Evolutionary conservation across 345 rosid genomes (phyloP).

Genomic region (Jatropha curcas): DNA sequence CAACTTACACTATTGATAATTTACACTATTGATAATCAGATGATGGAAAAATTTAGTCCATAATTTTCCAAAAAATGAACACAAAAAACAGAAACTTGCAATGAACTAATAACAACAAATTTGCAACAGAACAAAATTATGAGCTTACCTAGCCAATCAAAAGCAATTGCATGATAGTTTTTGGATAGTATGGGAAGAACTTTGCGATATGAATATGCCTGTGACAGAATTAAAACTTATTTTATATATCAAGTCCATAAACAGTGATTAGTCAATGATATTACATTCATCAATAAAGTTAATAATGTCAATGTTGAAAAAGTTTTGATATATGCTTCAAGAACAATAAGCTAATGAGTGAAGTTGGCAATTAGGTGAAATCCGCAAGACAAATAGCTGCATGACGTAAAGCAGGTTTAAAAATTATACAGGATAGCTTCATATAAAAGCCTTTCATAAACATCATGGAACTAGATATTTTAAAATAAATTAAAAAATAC

Average conservation of each 20-base stretch:
- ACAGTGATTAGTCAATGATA: neutral
- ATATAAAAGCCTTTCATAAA: neutral
- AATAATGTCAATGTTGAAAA: neutral
- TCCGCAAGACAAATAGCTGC: neutral
- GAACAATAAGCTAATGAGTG: neutral
- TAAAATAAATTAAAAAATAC: no score
- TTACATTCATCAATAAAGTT: neutral
- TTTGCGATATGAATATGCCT: conserved; percentile 93
- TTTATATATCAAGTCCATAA: neutral
- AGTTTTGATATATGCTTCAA: neutral
- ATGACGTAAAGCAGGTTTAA: neutral
- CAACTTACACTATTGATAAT: no score
- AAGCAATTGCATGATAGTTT: conserved; percentile 75
- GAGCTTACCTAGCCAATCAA: conserved; percentile 81
- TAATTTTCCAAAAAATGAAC: neutral
- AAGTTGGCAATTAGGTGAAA: neutral
- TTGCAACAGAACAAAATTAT: neutral
- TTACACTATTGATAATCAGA: neutral
- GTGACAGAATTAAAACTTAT: conserved; percentile 20
- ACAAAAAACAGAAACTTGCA: neutral
- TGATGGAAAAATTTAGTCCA: neutral
- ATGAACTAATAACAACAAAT: neutral
- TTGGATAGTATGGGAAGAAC: conserved; percentile 68
- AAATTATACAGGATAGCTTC: neutral
- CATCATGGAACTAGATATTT: neutral